Evolutionary conservation across 352 stramenopile genomes (phyloP), one percentile per base, ranked within the genome.

Genomic region (Phytophthora crassamura): DNA sequence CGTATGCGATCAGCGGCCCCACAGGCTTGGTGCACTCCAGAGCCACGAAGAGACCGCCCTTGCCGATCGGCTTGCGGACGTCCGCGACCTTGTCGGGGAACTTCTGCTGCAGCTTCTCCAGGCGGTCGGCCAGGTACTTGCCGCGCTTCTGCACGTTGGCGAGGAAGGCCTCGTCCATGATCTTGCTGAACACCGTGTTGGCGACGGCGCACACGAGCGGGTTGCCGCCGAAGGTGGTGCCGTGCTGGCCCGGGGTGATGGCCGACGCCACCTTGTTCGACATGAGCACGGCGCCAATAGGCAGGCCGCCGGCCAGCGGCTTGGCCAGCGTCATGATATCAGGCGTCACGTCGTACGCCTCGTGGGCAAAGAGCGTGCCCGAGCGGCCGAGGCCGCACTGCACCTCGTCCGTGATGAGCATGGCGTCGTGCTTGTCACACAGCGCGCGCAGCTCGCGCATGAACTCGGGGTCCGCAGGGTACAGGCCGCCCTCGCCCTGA

Each of bases 401-500:
- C 25, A 99, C 97, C 83, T 99, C 98, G 83, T 99, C 98, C n/a
- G 88, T 93, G 72, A 99, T 99, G 51, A 99, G 78, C 40, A 99
- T 80, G 16, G 98, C 91, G 54, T 93, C 91, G 64, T 91, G 89
- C 59, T 98, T 95, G 69, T 99, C 93, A 69, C 93, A 98, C 14
- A 99, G 69, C 32, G 90, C 76, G 16, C 97, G 84, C 40, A 98
- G 78, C 11, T 89, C 84, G 4, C 60, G 60, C 64, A 99, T 97
- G 75, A 98, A 99, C 49, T 95, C 89, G 5, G 69, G 67, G n/a
- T 88, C 90, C 7, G 93, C 96, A 15, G 95, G 93, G 63, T 90
- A 89, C 59, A 99, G 95, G 11, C 97, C 97, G 40, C 97, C 96
- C 75, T 99, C 97, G 54, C 97, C 97, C 77, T 94, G 82, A 15